A percentile compares a stretch with the other conserved stretches of the same genome.
Conservation (phyloP, 352 stramenopile genomes). For the Thalassiosira hispida region DNA sequence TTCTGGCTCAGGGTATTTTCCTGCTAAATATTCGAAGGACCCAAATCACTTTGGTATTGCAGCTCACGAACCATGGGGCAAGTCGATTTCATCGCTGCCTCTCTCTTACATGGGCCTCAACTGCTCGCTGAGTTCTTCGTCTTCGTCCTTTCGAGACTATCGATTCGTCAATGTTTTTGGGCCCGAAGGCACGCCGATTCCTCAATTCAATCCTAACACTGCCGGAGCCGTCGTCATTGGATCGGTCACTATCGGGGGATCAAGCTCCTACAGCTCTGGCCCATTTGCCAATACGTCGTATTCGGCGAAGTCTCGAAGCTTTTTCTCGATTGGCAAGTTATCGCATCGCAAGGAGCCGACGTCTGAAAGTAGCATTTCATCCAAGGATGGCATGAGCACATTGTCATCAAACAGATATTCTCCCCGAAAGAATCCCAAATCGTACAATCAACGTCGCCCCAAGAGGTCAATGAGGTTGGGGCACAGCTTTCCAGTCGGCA, state of each 20-base stretch:
- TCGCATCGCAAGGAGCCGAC: not conserved
- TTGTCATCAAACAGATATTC: constrained; percentile 28
- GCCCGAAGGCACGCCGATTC: constrained; percentile 26
- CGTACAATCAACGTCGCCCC: not conserved
- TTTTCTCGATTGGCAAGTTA: constrained; percentile 17
- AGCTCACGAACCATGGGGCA: constrained; percentile 3
- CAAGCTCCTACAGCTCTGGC: constrained; percentile 42
- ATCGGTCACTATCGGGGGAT: constrained; percentile 47
- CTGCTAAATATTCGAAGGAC: constrained; percentile 20
- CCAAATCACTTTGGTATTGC: constrained; percentile 17
- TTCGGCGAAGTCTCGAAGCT: constrained; percentile 5
- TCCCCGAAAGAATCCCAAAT: not conserved
- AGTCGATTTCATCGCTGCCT: constrained; percentile 9
- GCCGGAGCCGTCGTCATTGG: constrained; percentile 48
- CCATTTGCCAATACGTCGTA: constrained; percentile 24
- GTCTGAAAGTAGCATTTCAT: constrained; percentile 15
- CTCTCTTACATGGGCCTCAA: constrained; percentile 25
- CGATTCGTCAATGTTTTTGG: constrained; percentile 44
- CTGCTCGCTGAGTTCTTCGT: constrained; percentile 26
- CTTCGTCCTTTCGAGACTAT: constrained; percentile 39
- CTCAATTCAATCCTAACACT: constrained; percentile 50
- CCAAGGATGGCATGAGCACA: constrained; percentile 34
- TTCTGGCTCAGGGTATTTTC: not conserved
- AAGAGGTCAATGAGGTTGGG: not conserved
- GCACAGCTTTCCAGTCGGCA: not conserved